A percentile compares a stretch with the other conserved stretches of the same genome.
These are phyloP conservation scores for Beauveria scarabaeidicola DNA, from an alignment of 2,329 filamentous ascomycete species.

Conservation along the genomic window DNA sequence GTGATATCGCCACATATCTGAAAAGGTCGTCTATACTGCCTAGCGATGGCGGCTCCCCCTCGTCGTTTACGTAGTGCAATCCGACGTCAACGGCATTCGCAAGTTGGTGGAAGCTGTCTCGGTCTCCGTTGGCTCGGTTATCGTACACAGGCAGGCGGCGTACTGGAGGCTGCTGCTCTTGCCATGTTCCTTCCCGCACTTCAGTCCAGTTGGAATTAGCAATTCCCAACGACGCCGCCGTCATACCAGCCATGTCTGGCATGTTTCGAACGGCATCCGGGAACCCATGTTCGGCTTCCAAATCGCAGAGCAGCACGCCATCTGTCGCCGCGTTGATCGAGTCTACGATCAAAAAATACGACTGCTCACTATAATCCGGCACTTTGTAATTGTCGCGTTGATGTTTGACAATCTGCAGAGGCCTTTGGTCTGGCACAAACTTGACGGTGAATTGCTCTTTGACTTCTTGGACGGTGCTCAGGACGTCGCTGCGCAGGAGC, in stretches of 20 bases:
- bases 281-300: conserved; percentile 6
- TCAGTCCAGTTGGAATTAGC: neutral
- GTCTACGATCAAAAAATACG: conserved; percentile 8
- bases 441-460: neutral
- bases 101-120: conserved; percentile 1
- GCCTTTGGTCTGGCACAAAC: neutral
- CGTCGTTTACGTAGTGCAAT: neutral
- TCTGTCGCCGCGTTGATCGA: neutral
- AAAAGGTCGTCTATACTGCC: conserved; percentile 2
- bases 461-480: neutral
- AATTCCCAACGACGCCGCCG: neutral
- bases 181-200: neutral
- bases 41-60: neutral
- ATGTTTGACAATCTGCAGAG: neutral
- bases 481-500: neutral
- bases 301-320: conserved; percentile 2
- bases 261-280: conserved; percentile 1
- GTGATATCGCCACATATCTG: neutral
- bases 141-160: conserved; percentile 1
- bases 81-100: conserved; percentile 9
- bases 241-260: neutral
- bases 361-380: neutral
- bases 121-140: neutral
- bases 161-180: neutral
- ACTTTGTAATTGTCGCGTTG: conserved; percentile 2